Base-by-base conservation (phyloP, 1,139 yeast species). In the Sugiyamaella neomexicana region DNA sequence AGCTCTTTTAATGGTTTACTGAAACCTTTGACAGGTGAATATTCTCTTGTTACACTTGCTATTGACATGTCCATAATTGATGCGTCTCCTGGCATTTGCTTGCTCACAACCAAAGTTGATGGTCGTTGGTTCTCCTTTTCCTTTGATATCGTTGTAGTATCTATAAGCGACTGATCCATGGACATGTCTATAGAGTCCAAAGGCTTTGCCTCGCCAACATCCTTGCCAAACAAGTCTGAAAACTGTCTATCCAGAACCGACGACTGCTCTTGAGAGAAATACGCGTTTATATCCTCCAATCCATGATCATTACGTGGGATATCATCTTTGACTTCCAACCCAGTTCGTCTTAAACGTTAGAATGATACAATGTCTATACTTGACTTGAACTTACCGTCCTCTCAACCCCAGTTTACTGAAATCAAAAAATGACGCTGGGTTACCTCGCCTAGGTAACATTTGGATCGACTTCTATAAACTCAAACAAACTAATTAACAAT, bases 281-380 rank as follows among this genome's bases (percentile, higher is more conserved):
- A 89, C 54, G 84, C 95, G 61, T 86, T 87, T 41, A 89, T 70
- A 63, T 85, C 87, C 65, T 89, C 96, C 85, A 89, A 81, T 37
- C 89, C 86, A 66, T 82, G 79, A 55, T 80, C 80, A 68, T 87
- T 95, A 61, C 81, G 79, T 34, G 74, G 71, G 44, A 86, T 65
- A 68, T 82, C 75, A 54, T 74, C 68, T 52, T 73, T 75, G 2
- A 83, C 82, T 56, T 73, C 73, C 17, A 83, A 67, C 8, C 89
- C 89, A 1, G 87, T 64, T 27, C 66, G 64, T 40, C 69, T 65
- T 3, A 20, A 41, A 8, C n/a, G n/a, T n/a, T n/a, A 43, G 40
- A 25, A 27, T 40, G 38, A 7, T 43, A 41, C 36, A 47, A 12
- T 15, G 4, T 44, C 37, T 17, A 4, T 27, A 3, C 29, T 2